Evolutionary conservation across 208 protist genomes (phyloP).

Genomic region (Crithidia bombi): DNA sequence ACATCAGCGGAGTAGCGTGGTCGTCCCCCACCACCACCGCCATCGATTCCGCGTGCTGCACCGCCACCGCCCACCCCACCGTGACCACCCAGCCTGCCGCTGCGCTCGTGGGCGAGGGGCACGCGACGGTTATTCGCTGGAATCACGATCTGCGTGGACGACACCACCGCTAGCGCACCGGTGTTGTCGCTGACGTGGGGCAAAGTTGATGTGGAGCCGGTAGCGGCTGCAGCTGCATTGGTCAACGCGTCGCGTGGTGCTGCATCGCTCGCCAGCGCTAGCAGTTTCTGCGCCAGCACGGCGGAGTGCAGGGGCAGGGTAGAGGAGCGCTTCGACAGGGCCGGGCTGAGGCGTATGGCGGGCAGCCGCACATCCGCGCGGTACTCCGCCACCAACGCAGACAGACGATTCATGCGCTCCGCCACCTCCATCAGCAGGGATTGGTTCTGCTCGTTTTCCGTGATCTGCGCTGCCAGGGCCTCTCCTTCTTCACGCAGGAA

Average conservation of each 20-base stretch:
- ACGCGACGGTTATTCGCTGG: constrained; percentile 53
- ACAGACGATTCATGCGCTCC: constrained; percentile 43
- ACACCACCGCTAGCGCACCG: constrained; percentile 1
- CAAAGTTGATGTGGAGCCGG: background rate
- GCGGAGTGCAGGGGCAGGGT: constrained; percentile 38
- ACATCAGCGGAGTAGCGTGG: constrained; percentile 11
- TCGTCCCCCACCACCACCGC: background rate
- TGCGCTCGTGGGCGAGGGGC: constrained; percentile 14
- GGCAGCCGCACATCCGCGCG: constrained; percentile 50
- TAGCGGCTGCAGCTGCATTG: background rate
- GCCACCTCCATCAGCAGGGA: constrained; percentile 38
- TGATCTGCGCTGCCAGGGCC: constrained; percentile 26
- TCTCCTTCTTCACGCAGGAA: constrained; percentile 45
- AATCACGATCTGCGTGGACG: constrained; percentile 38
- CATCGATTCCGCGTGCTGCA: background rate
- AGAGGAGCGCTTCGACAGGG: constrained; percentile 32
- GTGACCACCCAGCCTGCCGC: too few relatives aligned
- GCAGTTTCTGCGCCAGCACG: constrained; percentile 52
- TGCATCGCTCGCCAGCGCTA: constrained; percentile 66
- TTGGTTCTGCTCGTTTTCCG: constrained; percentile 32
- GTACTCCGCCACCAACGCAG: constrained; percentile 34
- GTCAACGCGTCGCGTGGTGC: background rate
- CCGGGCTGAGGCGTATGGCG: constrained; percentile 9
- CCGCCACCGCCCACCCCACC: constrained; percentile 11
- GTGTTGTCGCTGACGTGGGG: background rate